phyloP scores from a whole-genome alignment of 805 yeast genomes.

The Debaryomyces tyrocola region DNA sequence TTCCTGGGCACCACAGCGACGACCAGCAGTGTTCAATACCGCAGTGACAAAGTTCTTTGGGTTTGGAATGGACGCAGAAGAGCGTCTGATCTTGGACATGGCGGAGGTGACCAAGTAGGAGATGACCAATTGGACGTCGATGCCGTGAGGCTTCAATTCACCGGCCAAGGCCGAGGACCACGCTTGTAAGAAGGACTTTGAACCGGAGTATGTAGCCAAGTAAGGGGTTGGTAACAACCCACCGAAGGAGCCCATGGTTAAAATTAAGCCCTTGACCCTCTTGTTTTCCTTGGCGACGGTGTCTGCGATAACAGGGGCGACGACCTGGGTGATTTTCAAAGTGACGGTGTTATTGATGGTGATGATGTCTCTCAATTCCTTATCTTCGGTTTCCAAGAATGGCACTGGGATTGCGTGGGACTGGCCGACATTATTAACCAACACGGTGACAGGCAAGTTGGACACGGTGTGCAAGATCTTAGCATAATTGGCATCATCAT shows the following conservation, averaged over 20 bases:
- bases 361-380: conserved; percentile 77
- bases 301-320: conserved; percentile 66
- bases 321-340: conserved; percentile 75
- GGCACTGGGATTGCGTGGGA: conserved; percentile 96
- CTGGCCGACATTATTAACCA: conserved; percentile 92
- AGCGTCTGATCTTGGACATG: conserved; percentile 87
- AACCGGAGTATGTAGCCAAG: conserved; percentile 92
- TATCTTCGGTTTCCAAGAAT: conserved; percentile 72
- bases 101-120: conserved; percentile 92
- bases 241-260: conserved; percentile 97
- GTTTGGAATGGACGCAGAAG: conserved; percentile 75
- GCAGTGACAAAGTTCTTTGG: conserved; percentile 80
- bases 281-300: conserved; percentile 46
- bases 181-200: conserved; percentile 89
- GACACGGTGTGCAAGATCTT: conserved; percentile 47
- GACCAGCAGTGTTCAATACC: conserved; percentile 68
- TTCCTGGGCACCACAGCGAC: conserved; percentile 90
- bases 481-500: conserved; percentile 56
- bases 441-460: conserved; percentile 63
- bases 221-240: conserved; percentile 91
- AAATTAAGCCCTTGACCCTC: conserved; percentile 65
- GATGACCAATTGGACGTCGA: conserved; percentile 84
- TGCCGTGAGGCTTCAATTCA: conserved; percentile 64
- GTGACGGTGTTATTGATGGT: conserved; percentile 86
- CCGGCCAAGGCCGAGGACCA: conserved; percentile 92